Evolutionary conservation across 148 eudicot genomes (phyloP), one percentile per base, ranked within the genome.

Genomic region (Fagopyrum tataricum): DNA sequence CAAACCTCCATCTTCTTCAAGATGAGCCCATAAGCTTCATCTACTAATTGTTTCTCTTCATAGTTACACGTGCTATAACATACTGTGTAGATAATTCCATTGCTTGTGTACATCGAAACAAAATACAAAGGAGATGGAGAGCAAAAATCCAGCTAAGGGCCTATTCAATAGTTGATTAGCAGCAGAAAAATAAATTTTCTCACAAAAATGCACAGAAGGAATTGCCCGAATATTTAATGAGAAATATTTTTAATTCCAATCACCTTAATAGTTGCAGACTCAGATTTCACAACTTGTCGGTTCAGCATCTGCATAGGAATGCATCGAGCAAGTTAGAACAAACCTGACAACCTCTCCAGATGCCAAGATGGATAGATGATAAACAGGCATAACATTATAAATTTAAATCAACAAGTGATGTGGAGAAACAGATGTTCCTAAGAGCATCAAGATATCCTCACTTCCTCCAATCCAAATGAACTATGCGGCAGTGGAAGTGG

Each of bases 211-310:
- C 9, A 64, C 14, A 14, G 20, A 31, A 64, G 31, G 18, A 6
- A 13, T 64, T 31, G 13, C 42, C 44, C 20, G 13, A 64, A 64
- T 37, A n/a, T 5, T 9, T 14, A 23, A 11, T 26, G 41, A 18
- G 76, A 47, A 41, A 10, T 39, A 53, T 48, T 0, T 7, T 18
- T 24, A 43, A 44, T 43, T 23, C 8, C 21, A 56, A 40, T 69
- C 85, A 91, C 99, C 99, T 90, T 95, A 53, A 95, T 95, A 37
- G 96, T 88, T 70, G 97, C 96, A 24, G 86, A 88, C 52, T 95
- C 98, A 58, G 96, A 90, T 80, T 95, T 95, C 75, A 95, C 97
- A 41, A 95, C 90, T 87, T 91, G 97, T 64, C 98, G 90, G 73
- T 86, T 87, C 44, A 91, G 89, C 89, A 88, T 79, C 98, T 95